phyloP scores from a whole-genome alignment of 495 filamentous ascomycete genomes.

The Xylaria telfairii region DNA sequence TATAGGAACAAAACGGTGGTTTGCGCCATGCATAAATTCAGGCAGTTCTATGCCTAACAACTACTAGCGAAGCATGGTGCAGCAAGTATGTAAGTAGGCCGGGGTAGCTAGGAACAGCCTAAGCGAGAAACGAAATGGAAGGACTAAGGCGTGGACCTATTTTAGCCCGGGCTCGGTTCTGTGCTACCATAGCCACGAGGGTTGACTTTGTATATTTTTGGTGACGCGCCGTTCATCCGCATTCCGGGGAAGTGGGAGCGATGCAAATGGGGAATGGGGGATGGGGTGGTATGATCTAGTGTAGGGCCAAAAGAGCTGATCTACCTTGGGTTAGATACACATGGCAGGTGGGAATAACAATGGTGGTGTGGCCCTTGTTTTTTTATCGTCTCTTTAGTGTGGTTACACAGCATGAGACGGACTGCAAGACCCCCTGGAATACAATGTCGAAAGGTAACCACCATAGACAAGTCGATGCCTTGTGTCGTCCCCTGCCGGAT shows the following conservation, averaged over 20 bases:
- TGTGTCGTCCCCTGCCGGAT: background rate
- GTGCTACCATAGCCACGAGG: slow-evolving; percentile 7
- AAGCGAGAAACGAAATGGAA: slow-evolving; percentile 7
- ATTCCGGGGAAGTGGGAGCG: background rate
- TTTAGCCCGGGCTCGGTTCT: slow-evolving; percentile 17
- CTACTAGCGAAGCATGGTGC: background rate
- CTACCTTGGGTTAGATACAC: slow-evolving; percentile 8
- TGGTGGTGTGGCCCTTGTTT: slow-evolving; percentile 19
- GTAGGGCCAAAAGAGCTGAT: slow-evolving; percentile 4
- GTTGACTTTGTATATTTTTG: background rate
- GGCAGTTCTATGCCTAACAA: background rate
- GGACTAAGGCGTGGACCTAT: slow-evolving; percentile 14
- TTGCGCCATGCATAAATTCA: slow-evolving; percentile 7
- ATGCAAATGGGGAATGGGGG: background rate
- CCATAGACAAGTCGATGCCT: background rate
- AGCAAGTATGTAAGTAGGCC: slow-evolving; percentile 1
- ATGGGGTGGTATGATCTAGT: slow-evolving; percentile 2
- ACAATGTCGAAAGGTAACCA: slow-evolving; percentile 1
- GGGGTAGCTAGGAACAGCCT: background rate
- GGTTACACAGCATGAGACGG: slow-evolving; percentile 29
- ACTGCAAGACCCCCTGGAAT: background rate
- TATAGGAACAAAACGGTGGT: background rate
- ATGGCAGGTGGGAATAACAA: background rate
- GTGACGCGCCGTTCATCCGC: slow-evolving; percentile 9
- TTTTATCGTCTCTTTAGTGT: slow-evolving; percentile 24